Evolutionary conservation across 805 yeast species (phyloP), one percentile per base, ranked within the genome.

Genomic region (Teunomyces aglyptinius): DNA sequence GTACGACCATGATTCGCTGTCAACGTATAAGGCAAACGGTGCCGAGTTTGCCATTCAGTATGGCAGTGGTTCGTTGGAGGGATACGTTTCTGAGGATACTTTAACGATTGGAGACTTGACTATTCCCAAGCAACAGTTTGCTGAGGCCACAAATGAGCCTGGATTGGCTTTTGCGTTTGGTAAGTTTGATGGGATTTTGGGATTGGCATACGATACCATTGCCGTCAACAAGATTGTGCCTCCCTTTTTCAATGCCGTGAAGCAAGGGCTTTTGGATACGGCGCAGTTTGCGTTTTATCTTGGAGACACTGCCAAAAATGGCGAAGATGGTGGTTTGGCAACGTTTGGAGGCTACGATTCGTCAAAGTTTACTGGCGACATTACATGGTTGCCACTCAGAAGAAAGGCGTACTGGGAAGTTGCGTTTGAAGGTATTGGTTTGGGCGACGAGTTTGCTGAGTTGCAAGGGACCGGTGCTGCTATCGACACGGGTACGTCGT

Each of bases 361-460:
- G 57, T 65, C 83, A 51, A 80, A 83, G 65, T 89, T 74, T 69
- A 70, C 75, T 42, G 99, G 99, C 55, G 82, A 92, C 57, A 79
- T 94, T 61, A 87, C 92, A 44, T 90, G 96, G 90, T 80, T 94
- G 71, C 99, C 99, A 49, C 95, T 94, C 52, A 89, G 99, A 78
- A 89, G 99, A 80, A 90, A 91, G 83, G 99, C 98, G 28, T 94
- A 94, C 81, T 94, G 99, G 99, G 99, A 94, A 78, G 99, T 94
- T 50, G 81, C 85, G 58, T 86, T 94, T 57, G 89, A 89, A 58
- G 91, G 96, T 58, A 77, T 94, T 65, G 88, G 91, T 38, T 78
- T 94, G 53, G 99, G 99, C 61, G 87, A 86, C 56, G 96, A 94
- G 73, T 87, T 80, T 62, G 97, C 98, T 43, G 81, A 77, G 58